Base-by-base conservation (phyloP, 2,329 filamentous ascomycete genomes). In the Colletotrichum siamense region DNA sequence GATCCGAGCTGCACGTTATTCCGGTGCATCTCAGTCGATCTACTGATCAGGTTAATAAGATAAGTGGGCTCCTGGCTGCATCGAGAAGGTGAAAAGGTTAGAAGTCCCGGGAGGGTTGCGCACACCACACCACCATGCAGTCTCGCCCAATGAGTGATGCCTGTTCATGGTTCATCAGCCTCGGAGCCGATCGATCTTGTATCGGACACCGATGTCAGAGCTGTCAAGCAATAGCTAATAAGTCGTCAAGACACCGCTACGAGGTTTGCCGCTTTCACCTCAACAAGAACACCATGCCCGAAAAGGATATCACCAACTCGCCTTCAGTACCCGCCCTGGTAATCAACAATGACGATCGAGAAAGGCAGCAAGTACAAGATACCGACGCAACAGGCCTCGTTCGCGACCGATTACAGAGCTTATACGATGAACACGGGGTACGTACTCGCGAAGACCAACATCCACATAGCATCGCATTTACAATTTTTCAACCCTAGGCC, bases 251-350 rank as follows among this genome's bases (percentile, higher is more conserved):
- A 44, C 36, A 16, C 8, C 7, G 1, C 1, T 16, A 15, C 15
- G 0, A 16, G 36, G 8, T 39, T 0, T 1, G 3, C 36, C 0
- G 36, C 0, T 2, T 8, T 39, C 36, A 39, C 1, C 0, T 5
- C 15, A 36, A 36, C 15, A 44, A 18, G 16, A 44, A 0, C 0
- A 44, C 16, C 8, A 44, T 44, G 36, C 36, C 36, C 16, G 36
- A 44, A 44, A 44, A 44, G 2, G 36, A 44, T 3, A 6, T 44
- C 36, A 18, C 36, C 16, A 0, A 18, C 16, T 0, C 36, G 36
- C 16, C 36, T 44, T 18, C 16, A 44, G 16, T 1, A 0, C 36
- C 36, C 2, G 36, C 36, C 36, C 8, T 44, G 36, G 2, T 44
- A 1, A 44, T 18, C 36, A 44, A 44, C 16, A 44, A 44, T 44